Conservation (phyloP, 1,284 basidiomycete genomes). For the Moesziomyces sp. region DNA sequence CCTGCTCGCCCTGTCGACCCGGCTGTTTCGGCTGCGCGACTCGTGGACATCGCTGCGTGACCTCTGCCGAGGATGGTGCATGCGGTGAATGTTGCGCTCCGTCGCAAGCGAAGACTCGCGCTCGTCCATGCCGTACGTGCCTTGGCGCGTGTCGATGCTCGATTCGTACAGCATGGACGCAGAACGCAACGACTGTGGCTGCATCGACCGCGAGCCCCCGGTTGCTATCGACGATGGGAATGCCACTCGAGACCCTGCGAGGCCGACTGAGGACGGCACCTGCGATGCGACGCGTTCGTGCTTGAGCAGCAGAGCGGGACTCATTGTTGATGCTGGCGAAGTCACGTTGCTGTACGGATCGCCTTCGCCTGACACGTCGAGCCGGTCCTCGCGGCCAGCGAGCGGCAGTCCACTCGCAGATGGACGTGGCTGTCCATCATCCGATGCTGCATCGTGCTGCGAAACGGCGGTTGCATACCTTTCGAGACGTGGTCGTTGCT, state of each 20-base stretch:
- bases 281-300: conserved; percentile 11
- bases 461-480: conserved; percentile 20
- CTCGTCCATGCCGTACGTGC: not conserved
- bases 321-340: conserved; percentile 14
- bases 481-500: conserved; percentile 6
- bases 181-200: conserved; percentile 4
- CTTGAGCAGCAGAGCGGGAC: conserved; percentile 14
- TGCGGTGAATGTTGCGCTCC: conserved; percentile 1
- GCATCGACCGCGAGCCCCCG: not conserved
- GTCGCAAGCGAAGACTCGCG: not conserved
- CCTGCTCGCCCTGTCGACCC: conserved; percentile 4
- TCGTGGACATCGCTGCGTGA: conserved; percentile 16
- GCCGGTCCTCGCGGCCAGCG: not conserved
- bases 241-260: not conserved
- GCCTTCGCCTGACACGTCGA: not conserved
- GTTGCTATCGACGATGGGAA: not conserved
- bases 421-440: not conserved
- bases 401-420: not conserved
- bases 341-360: not conserved
- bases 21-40: conserved; percentile 10
- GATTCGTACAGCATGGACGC: conserved; percentile 3
- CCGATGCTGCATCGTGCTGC: not conserved
- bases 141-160: not conserved
- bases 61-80: conserved; percentile 5
- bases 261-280: not conserved